Percentiles rank a stretch among this genome's conserved stretches.
Evolutionary conservation across 179 eudicot species (phyloP).

Genomic region (Heliamphora pulchella): DNA sequence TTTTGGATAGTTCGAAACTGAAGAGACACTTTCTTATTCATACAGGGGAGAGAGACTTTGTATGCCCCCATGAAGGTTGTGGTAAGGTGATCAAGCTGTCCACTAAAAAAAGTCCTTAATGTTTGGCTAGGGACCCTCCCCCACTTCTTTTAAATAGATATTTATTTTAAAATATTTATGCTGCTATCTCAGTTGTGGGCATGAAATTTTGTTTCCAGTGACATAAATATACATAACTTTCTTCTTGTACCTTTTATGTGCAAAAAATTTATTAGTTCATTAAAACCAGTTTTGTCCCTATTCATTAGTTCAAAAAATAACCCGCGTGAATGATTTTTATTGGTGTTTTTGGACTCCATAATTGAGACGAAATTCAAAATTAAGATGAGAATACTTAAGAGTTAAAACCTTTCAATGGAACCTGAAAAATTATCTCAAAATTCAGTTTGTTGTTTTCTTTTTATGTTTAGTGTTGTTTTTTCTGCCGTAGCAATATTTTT

Average conservation of each 20-base stretch:
- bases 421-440: not conserved
- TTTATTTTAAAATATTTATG: not conserved
- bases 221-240: not conserved
- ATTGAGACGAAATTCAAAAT: not conserved
- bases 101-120: not conserved
- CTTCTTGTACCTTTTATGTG: not conserved
- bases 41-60: slow-evolving; percentile 90
- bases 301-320: not conserved
- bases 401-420: not conserved
- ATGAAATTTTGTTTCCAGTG: not conserved
- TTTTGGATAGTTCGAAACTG: slow-evolving; percentile 92
- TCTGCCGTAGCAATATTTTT: not conserved
- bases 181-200: not conserved
- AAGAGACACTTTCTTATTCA: slow-evolving; percentile 94
- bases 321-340: not conserved
- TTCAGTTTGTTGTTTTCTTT: not conserved
- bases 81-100: slow-evolving; percentile 69
- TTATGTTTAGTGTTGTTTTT: not conserved
- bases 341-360: not conserved
- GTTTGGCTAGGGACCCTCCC: not conserved
- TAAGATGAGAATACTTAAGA: not conserved
- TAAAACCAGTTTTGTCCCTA: slow-evolving; percentile 3
- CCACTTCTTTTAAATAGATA: not conserved
- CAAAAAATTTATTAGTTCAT: not conserved
- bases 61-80: slow-evolving; percentile 96